These are phyloP conservation scores for Moricandia arvensis DNA, from an alignment of 345 rosid species.

Conservation along the genomic window DNA sequence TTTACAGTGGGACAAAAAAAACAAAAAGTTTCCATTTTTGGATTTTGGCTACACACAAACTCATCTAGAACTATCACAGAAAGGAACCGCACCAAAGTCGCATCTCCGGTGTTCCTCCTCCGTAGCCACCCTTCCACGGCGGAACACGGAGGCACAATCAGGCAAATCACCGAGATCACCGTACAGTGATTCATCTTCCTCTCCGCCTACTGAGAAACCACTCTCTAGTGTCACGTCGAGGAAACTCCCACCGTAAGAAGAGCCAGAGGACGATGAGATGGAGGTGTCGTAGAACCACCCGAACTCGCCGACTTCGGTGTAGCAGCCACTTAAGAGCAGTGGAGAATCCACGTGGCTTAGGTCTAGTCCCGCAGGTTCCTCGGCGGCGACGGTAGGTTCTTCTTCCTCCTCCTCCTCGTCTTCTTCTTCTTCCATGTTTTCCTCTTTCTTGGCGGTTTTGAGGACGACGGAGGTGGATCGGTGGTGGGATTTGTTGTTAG, in stretches of 20 bases:
- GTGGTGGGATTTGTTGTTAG: conserved; percentile 45
- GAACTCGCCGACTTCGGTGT: conserved; percentile 43
- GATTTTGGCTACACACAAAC: conserved; percentile 11
- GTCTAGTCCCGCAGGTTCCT: conserved; percentile 26
- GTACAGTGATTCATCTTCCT: conserved; percentile 60
- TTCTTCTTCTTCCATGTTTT: conserved; percentile 10
- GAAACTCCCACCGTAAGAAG: conserved; percentile 35
- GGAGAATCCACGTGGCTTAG: conserved; percentile 43
- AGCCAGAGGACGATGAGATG: conserved; percentile 35
- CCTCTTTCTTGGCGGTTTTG: conserved; percentile 33
- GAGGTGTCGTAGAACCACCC: conserved; percentile 61
- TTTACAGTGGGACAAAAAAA: conserved; percentile 28
- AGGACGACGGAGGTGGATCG: conserved; percentile 36
- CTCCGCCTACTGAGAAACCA: conserved; percentile 34
- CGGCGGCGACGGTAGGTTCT: conserved; percentile 4
- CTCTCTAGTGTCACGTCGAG: conserved; percentile 33
- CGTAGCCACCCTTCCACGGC: conserved; percentile 33
- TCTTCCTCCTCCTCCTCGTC: conserved; percentile 29
- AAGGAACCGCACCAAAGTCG: conserved; percentile 41
- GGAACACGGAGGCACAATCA: conserved; percentile 63
- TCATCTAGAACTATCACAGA: conserved; percentile 44
- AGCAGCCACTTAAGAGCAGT: conserved; percentile 37
- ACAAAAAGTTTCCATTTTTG: background rate
- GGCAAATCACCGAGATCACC: conserved; percentile 77
- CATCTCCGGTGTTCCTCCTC: conserved; percentile 39